phyloP scores from a whole-genome alignment of 2,329 filamentous ascomycete genomes.

The Pseudopithomyces chartarum region DNA sequence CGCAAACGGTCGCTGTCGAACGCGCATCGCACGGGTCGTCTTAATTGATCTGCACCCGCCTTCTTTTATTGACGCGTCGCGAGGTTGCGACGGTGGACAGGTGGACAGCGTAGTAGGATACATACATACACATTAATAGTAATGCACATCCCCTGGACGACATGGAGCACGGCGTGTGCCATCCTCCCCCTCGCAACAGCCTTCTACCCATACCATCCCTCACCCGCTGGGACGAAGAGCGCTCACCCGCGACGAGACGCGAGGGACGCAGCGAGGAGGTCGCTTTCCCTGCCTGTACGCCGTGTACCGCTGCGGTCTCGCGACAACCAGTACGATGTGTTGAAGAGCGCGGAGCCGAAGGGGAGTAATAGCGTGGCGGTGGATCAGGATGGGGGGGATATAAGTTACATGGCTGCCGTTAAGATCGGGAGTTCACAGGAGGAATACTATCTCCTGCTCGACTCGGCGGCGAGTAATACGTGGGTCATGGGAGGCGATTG shows the following conservation, averaged over 20 bases:
- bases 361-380: slow-evolving; percentile 56
- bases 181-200: slow-evolving; percentile 32
- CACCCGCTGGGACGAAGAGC: slow-evolving; percentile 18
- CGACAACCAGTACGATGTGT: slow-evolving; percentile 55
- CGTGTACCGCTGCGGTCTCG: slow-evolving; percentile 44
- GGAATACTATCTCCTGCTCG: slow-evolving; percentile 59
- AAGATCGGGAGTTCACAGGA: slow-evolving; percentile 56
- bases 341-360: slow-evolving; percentile 33
- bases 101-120: not conserved
- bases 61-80: not conserved
- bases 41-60: slow-evolving; percentile 19
- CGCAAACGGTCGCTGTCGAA: not conserved
- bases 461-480: slow-evolving; percentile 66
- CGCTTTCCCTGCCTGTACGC: slow-evolving; percentile 35
- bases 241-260: slow-evolving; percentile 12
- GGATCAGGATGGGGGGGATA: slow-evolving; percentile 59
- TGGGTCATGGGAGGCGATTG: slow-evolving; percentile 83
- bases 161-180: slow-evolving; percentile 32
- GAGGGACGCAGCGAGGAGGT: not conserved
- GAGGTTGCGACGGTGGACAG: not conserved
- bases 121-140: slow-evolving; percentile 9
- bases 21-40: slow-evolving; percentile 16
- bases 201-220: slow-evolving; percentile 42
- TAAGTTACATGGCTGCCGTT: slow-evolving; percentile 59
- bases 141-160: slow-evolving; percentile 31